A percentile compares a stretch with the other conserved stretches of the same genome.
phyloP scores from a whole-genome alignment of 805 yeast genomes.

The Metschnikowia cerradonensis region DNA sequence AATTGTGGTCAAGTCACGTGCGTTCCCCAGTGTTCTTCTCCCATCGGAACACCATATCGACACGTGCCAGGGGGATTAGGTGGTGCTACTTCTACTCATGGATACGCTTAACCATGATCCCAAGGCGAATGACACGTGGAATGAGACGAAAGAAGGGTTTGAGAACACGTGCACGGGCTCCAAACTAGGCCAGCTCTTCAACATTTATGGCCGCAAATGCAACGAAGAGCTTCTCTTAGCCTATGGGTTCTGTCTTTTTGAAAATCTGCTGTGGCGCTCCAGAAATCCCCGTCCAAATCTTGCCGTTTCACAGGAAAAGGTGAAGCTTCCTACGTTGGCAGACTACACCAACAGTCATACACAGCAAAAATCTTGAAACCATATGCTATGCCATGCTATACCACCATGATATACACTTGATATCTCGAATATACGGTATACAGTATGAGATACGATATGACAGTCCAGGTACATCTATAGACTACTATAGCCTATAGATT shows the following conservation, averaged over 20 bases:
- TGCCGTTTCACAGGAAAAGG: constrained; percentile 25
- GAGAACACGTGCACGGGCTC: constrained; percentile 16
- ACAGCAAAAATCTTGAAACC: too few relatives aligned
- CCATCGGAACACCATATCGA: too few relatives aligned
- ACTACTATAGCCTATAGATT: too few relatives aligned
- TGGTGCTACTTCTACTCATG: too few relatives aligned
- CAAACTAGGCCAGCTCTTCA: constrained; percentile 45
- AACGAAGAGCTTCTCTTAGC: constrained; percentile 78
- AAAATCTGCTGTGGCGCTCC: constrained; percentile 59
- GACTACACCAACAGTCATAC: constrained; percentile 36
- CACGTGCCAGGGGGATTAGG: too few relatives aligned
- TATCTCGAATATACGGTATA: too few relatives aligned
- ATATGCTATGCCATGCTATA: too few relatives aligned
- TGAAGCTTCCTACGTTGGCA: constrained; percentile 30
- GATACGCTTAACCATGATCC: too few relatives aligned
- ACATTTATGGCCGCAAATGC: constrained; percentile 85
- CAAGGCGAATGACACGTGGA: constrained; percentile 45
- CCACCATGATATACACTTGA: too few relatives aligned
- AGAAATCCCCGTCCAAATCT: constrained; percentile 41
- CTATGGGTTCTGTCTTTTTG: constrained; percentile 71
- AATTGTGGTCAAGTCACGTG: constrained; percentile 66
- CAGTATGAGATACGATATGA: too few relatives aligned
- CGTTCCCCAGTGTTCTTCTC: constrained; percentile 68
- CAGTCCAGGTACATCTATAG: too few relatives aligned
- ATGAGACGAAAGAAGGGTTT: constrained; percentile 22